Conservation (phyloP, 306 rosid species). For the Rosa rugosa region DNA sequence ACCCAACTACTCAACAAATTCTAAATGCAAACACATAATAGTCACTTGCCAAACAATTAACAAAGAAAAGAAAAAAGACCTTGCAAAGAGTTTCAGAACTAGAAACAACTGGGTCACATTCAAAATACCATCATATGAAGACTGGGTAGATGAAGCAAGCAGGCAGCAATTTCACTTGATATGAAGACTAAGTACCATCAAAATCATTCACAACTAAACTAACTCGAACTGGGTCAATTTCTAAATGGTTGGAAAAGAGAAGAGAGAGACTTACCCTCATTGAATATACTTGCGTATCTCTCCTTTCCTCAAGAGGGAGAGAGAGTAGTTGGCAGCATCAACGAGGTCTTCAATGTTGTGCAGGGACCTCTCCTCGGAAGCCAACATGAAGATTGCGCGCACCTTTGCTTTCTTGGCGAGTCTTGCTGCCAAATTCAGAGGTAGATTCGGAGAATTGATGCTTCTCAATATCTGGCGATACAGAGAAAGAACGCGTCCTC, state of each 20-base stretch:
- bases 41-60: not conserved
- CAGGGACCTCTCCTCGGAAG: conserved; percentile 70
- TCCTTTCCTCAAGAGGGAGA: conserved; percentile 41
- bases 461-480: conserved; percentile 73
- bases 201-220: not conserved
- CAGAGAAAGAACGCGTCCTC: conserved; percentile 58
- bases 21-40: not conserved
- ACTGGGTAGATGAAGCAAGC: no score
- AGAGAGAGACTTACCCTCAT: conserved; percentile 25
- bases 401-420: conserved; percentile 56
- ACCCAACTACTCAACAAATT: not conserved
- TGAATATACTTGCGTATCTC: conserved; percentile 1
- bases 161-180: no score
- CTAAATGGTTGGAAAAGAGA: not conserved
- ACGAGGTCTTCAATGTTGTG: conserved; percentile 79
- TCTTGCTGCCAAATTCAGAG: conserved; percentile 62
- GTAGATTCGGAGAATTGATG: conserved; percentile 67
- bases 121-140: not conserved
- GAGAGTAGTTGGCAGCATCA: conserved; percentile 76
- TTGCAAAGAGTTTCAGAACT: not conserved
- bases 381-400: conserved; percentile 71
- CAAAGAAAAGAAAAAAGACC: not conserved
- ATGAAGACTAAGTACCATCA: not conserved
- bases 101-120: not conserved
- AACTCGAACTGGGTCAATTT: not conserved